phyloP scores from a whole-genome alignment of 2,329 filamentous ascomycete genomes.

The Teratosphaeria zuluensis region DNA sequence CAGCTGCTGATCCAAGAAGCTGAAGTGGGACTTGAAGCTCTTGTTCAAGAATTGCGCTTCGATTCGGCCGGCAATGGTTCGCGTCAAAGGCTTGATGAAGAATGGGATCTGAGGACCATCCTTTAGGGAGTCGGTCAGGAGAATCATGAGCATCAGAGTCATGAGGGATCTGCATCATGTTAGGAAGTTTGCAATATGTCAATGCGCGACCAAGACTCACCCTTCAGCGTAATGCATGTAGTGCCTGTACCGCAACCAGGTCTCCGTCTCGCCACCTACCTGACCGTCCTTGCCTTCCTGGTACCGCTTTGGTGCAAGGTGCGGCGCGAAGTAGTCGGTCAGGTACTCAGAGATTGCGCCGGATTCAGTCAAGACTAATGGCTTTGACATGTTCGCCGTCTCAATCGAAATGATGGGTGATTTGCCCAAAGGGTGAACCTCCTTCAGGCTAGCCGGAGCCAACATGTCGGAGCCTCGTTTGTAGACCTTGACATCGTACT shows the following conservation, averaged over 20 bases:
- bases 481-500: conserved; percentile 72
- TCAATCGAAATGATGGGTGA: conserved; percentile 67
- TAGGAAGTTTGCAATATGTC: conserved; percentile 3
- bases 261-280: conserved; percentile 49
- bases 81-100: conserved; percentile 57
- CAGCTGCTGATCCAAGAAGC: conserved; percentile 43
- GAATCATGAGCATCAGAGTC: background rate
- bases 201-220: conserved; percentile 29
- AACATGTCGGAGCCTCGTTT: conserved; percentile 55
- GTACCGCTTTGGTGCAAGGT: conserved; percentile 45
- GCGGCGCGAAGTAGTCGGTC: conserved; percentile 52
- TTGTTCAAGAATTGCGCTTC: conserved; percentile 36
- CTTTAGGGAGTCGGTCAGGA: conserved; percentile 19
- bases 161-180: background rate
- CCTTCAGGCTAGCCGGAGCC: conserved; percentile 67
- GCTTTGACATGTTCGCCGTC: conserved; percentile 32
- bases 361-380: conserved; percentile 67
- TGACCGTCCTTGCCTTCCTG: conserved; percentile 44
- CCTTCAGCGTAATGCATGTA: conserved; percentile 81
- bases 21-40: conserved; percentile 40
- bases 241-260: conserved; percentile 54
- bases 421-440: conserved; percentile 78
- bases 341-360: conserved; percentile 76
- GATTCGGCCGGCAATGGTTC: conserved; percentile 42
- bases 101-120: conserved; percentile 49